Base-by-base conservation (phyloP, 176 grass and related monocot species). In the Saccharum officinarum region DNA sequence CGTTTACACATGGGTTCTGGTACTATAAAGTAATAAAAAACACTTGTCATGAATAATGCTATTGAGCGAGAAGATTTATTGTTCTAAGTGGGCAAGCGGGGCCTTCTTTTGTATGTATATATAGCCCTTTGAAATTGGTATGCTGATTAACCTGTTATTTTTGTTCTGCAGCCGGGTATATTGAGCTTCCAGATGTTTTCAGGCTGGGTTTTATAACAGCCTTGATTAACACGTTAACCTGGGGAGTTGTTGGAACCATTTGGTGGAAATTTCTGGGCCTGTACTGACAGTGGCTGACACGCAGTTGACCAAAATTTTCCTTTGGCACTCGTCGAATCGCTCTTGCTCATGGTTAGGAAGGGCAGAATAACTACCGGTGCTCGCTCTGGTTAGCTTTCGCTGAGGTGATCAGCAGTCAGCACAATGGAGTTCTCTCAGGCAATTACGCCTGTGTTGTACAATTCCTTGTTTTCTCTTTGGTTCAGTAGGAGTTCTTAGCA, bases 251-350 rank as follows among this genome's bases (percentile, higher is more conserved):
- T 86, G 95, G 95, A 72, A 80, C 85, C 37, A 84, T 95, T 34
- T 95, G 95, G 95, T 97, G 92, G 95, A 95, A 97, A 83, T 88
- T 93, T 84, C 80, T 97, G 76, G 87, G 95, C 15, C 91, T 97
- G 26, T 97, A 97, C 68, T 97, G 72, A 97, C 60, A 83, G 7
- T 6, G 25, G 25, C 12, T 61, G 31, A 70, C 44, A 52, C n/a
- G 13, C 18, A 64, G 70, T 76, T 50, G 45, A 70, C 23, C 40
- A 16, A 61, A 75, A 3, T 14, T 80, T 76, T 76, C 39, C 40
- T 54, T 28, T 75, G n/a, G 25, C 40, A 33, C 42, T 87, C n/a
- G 44, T 25, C 18, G 68, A 80, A 75, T 67, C 36, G 86, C 73
- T 59, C 71, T 57, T 60, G 47, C 38, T 36, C 50, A 11, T 36